These are phyloP conservation scores for Beauveria brongniartii DNA, from an alignment of 2,329 filamentous ascomycete species.

Conservation along the genomic window DNA sequence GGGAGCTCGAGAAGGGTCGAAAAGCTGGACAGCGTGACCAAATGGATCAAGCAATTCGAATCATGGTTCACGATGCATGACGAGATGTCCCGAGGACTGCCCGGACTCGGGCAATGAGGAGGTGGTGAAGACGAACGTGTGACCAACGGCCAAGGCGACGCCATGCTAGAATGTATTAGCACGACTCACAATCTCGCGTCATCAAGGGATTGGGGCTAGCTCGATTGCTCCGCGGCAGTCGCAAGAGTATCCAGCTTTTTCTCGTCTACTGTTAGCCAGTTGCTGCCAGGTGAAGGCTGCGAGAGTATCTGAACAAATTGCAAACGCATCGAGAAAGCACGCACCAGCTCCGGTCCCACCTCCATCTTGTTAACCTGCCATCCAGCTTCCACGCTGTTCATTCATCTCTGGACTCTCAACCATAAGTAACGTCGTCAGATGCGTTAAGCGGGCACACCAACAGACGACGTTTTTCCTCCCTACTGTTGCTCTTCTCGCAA, in stretches of 20 bases:
- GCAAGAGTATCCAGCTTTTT: background rate
- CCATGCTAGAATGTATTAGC: background rate
- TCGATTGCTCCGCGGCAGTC: background rate
- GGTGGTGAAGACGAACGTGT: background rate
- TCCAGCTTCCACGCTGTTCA: background rate
- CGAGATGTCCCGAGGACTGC: background rate
- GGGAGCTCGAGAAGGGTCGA: background rate
- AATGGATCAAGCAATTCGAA: background rate
- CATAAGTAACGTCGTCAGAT: background rate
- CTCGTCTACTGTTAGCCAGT: background rate
- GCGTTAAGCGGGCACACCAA: conserved; percentile 6
- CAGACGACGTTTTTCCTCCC: background rate
- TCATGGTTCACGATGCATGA: background rate
- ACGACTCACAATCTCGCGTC: background rate
- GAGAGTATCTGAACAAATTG: background rate
- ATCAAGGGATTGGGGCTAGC: background rate
- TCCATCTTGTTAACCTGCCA: background rate
- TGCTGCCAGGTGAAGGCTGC: background rate
- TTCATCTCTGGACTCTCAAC: background rate
- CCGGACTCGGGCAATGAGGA: background rate
- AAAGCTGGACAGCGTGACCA: background rate
- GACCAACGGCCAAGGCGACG: background rate
- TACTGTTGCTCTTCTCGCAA: background rate
- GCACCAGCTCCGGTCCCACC: conserved; percentile 4
- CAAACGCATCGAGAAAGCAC: conserved; percentile 3